phyloP scores from a whole-genome alignment of 371 early-diverging fungal species.

The Mortierella polycephala region DNA sequence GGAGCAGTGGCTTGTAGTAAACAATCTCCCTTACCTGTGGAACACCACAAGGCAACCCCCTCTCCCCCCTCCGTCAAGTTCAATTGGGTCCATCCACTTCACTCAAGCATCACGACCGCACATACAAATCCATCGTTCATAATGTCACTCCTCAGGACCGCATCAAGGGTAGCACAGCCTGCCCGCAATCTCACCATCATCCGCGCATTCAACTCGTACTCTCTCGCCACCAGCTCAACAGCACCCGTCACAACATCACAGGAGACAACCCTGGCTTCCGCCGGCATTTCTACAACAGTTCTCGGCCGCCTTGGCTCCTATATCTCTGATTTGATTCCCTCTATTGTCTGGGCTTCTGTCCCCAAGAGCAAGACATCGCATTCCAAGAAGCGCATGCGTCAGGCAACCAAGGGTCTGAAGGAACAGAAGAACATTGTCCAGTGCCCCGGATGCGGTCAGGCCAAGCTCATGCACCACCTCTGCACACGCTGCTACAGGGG shows the following conservation, averaged over 20 bases:
- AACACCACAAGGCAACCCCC: not conserved
- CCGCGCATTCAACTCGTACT: slow-evolving; percentile 42
- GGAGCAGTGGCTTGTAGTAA: not conserved
- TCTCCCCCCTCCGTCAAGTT: not conserved
- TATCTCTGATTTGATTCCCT: slow-evolving; percentile 51
- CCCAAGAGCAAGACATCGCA: slow-evolving; percentile 91
- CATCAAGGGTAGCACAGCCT: slow-evolving; percentile 34
- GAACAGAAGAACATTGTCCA: slow-evolving; percentile 75
- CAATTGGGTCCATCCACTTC: too few species aligned
- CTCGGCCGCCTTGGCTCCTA: slow-evolving; percentile 51
- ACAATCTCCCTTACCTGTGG: slow-evolving; percentile 1
- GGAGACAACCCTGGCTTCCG: slow-evolving; percentile 10
- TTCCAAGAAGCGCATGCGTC: slow-evolving; percentile 87
- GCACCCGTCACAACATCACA: slow-evolving; percentile 3
- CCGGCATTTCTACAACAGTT: slow-evolving; percentile 37
- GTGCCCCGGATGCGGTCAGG: slow-evolving; percentile 81
- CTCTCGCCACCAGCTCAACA: slow-evolving; percentile 15
- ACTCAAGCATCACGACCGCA: slow-evolving; percentile 1
- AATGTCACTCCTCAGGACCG: slow-evolving; percentile 30
- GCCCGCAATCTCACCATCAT: slow-evolving; percentile 19
- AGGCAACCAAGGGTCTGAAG: slow-evolving; percentile 82
- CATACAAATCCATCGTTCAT: not conserved
- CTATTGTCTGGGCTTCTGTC: slow-evolving; percentile 79
- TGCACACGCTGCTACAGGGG: slow-evolving; percentile 82
- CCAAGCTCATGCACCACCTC: slow-evolving; percentile 80